A percentile compares a stretch with the other conserved stretches of the same genome.
Evolutionary conservation across 257 asterid genomes (phyloP).

Genomic region (Datura wrightii): DNA sequence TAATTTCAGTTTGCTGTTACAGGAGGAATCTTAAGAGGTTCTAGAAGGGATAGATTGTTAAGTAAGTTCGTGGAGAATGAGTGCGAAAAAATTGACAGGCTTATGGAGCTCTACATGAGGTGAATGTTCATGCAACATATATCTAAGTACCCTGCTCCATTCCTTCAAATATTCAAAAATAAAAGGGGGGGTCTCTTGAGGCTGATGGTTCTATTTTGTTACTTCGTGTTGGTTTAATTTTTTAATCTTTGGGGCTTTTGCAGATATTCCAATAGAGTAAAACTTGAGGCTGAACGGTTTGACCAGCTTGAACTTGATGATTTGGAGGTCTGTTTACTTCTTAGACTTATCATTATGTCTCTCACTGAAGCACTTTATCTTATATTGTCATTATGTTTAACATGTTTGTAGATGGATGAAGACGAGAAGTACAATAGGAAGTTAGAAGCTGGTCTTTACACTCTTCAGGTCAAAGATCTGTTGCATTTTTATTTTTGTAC

Average conservation of each 20-base stretch:
- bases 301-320: conserved; percentile 77
- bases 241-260: conserved; percentile 18
- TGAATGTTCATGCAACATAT: conserved; percentile 38
- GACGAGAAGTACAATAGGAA: conserved; percentile 85
- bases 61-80: conserved; percentile 96
- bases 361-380: not conserved
- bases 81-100: conserved; percentile 94
- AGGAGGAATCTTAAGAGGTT: conserved; percentile 97
- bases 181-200: conserved; percentile 7
- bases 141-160: conserved; percentile 21
- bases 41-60: conserved; percentile 90
- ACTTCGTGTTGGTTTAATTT: conserved; percentile 10
- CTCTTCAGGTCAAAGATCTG: conserved; percentile 68
- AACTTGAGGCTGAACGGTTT: conserved; percentile 71
- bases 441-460: conserved; percentile 90
- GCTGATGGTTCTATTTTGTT: conserved; percentile 31
- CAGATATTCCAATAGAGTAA: conserved; percentile 89
- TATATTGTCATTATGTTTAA: not conserved
- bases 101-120: conserved; percentile 98
- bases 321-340: conserved; percentile 65
- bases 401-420: conserved; percentile 79
- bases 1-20: conserved; percentile 26
- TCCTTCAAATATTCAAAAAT: not conserved
- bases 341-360: not conserved
- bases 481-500: not conserved